Percentiles rank a stretch among this genome's conserved stretches.
Evolutionary conservation across 2,329 filamentous ascomycete genomes (phyloP).

Genomic region (Apiospora marii): DNA sequence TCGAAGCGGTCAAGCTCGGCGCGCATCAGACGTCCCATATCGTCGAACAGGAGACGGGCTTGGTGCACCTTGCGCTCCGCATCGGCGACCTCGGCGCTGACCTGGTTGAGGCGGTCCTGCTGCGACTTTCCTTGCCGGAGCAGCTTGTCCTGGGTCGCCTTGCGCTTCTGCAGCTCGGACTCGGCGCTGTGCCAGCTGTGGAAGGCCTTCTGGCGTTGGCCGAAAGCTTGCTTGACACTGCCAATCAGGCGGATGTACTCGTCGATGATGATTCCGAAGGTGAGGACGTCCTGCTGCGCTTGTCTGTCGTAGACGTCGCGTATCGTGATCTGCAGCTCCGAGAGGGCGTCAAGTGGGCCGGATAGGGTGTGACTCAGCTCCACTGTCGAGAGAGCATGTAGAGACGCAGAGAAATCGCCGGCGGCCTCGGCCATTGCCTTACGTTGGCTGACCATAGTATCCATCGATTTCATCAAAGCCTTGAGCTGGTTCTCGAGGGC

Average conservation of each 20-base stretch:
- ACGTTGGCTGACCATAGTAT: conserved; percentile 88
- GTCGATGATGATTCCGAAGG: conserved; percentile 95
- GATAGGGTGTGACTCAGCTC: conserved; percentile 91
- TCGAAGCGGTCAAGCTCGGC: conserved; percentile 93
- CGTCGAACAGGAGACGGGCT: conserved; percentile 88
- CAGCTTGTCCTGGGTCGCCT: conserved; percentile 90
- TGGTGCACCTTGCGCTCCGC: conserved; percentile 93
- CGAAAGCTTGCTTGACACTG: conserved; percentile 91
- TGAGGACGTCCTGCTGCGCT: conserved; percentile 95
- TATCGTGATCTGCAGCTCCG: conserved; percentile 92
- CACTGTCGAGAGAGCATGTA: conserved; percentile 91
- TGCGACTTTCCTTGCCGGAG: conserved; percentile 93
- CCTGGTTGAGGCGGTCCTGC: conserved; percentile 92
- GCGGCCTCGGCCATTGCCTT: conserved; percentile 94
- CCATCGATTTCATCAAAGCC: conserved; percentile 89
- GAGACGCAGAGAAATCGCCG: conserved; percentile 88
- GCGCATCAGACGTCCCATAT: conserved; percentile 95
- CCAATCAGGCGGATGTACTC: conserved; percentile 97
- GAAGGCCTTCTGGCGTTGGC: conserved; percentile 93
- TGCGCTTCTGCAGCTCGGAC: conserved; percentile 88
- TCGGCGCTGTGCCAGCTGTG: conserved; percentile 94
- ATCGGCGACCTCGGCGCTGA: conserved; percentile 92
- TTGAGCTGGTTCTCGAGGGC: conserved; percentile 92
- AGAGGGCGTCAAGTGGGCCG: conserved; percentile 87
- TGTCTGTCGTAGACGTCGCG: conserved; percentile 95